Percentiles rank a stretch among this genome's conserved stretches.
These are phyloP conservation scores for Cutaneotrichosporon spelunceum DNA, from an alignment of 1,284 basidiomycete genomes.

Conservation along the genomic window DNA sequence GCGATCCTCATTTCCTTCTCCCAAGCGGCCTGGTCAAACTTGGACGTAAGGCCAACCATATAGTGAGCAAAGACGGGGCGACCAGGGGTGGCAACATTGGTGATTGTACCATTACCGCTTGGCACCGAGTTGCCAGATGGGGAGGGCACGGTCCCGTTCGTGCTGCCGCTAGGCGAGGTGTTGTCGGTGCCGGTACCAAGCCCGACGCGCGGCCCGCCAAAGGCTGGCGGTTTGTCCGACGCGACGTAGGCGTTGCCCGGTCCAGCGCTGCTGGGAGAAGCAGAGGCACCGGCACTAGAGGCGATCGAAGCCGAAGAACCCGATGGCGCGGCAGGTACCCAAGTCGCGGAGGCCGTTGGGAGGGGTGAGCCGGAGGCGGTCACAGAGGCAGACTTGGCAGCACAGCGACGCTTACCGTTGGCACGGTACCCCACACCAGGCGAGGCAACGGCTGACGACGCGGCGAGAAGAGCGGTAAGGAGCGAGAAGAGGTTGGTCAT, in stretches of 20 bases:
- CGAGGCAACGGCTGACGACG: constrained; percentile 4
- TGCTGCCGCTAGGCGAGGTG: neutral
- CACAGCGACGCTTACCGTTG: neutral
- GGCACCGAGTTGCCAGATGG: neutral
- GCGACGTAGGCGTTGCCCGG: neutral
- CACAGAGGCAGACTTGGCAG: neutral
- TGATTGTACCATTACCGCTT: neutral
- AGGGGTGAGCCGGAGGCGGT: neutral
- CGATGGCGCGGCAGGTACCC: too few relatives aligned
- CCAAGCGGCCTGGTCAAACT: constrained; percentile 44
- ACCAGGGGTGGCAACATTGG: neutral
- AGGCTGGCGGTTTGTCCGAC: neutral
- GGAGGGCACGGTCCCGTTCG: too few relatives aligned
- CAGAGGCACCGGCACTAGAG: neutral
- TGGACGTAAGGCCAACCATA: constrained; percentile 66
- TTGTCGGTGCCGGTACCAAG: neutral
- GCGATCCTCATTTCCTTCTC: constrained; percentile 43
- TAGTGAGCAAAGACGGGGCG: constrained; percentile 55
- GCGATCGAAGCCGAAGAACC: neutral
- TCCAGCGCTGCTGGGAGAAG: neutral
- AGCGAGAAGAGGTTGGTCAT: constrained; percentile 3
- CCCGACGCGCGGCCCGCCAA: neutral
- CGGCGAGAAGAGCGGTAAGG: constrained; percentile 5
- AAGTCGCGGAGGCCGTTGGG: neutral
- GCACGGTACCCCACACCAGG: constrained; percentile 5